Conservation (phyloP, 2,329 filamentous ascomycete genomes). For the Cytospora leucostoma region DNA sequence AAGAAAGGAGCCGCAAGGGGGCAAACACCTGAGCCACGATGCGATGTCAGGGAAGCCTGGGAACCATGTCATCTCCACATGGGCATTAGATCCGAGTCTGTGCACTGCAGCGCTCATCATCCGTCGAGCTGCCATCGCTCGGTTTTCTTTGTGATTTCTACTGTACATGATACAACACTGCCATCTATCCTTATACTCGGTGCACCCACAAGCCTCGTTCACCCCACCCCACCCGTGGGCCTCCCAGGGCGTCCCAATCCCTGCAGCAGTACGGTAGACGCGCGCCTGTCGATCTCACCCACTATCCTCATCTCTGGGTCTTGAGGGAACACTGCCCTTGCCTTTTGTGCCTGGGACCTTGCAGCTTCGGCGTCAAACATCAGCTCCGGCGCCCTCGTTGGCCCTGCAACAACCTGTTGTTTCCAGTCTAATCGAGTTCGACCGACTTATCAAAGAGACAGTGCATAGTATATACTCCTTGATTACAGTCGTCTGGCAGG, state of each 20-base stretch:
- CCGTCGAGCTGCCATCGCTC: background rate
- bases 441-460: background rate
- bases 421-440: background rate
- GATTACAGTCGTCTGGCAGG: background rate
- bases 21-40: background rate
- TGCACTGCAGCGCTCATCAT: background rate
- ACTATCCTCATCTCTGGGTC: background rate
- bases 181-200: background rate
- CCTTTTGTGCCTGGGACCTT: slow-evolving; percentile 1
- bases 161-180: background rate
- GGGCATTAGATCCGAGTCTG: slow-evolving; percentile 1
- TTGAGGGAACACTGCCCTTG: background rate
- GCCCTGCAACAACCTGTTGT: background rate
- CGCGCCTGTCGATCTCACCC: slow-evolving; percentile 10
- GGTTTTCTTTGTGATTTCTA: background rate
- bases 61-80: slow-evolving; percentile 6
- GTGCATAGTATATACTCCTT: background rate
- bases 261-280: slow-evolving; percentile 8
- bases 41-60: background rate
- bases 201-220: background rate
- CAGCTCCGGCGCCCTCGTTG: background rate
- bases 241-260: no score
- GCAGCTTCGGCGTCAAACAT: background rate
- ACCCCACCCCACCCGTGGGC: no score
- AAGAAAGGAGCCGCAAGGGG: slow-evolving; percentile 4